phyloP scores from a whole-genome alignment of 2,329 filamentous ascomycete species.

The Colletotrichum lentis region DNA sequence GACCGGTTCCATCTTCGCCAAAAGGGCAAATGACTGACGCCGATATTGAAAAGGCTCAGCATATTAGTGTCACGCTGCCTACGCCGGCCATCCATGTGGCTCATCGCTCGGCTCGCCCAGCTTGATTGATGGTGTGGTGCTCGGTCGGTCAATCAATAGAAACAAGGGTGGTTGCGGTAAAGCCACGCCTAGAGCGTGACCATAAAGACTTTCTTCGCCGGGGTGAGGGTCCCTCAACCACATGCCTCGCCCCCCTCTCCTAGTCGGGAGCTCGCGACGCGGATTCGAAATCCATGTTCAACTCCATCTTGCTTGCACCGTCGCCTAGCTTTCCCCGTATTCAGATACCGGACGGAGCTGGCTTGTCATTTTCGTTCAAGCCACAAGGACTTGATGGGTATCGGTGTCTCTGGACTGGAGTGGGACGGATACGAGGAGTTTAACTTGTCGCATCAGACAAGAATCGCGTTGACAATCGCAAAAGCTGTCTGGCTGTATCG shows the following conservation, averaged over 20 bases:
- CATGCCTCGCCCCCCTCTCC: neutral
- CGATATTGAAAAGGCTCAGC: conserved; percentile 2
- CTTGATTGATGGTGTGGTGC: conserved; percentile 8
- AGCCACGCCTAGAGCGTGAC: conserved; percentile 17
- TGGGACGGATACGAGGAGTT: conserved; percentile 7
- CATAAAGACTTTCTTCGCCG: neutral
- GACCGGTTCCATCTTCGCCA: neutral
- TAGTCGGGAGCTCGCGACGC: conserved; percentile 2
- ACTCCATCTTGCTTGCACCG: conserved; percentile 21
- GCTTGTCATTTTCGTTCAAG: neutral
- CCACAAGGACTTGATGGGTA: conserved; percentile 2
- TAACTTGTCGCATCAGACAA: neutral
- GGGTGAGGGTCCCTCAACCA: conserved; percentile 4
- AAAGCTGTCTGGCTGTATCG: neutral
- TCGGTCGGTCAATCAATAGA: conserved; percentile 16
- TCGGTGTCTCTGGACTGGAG: neutral
- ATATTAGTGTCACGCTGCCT: conserved; percentile 19
- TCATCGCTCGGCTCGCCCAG: conserved; percentile 15
- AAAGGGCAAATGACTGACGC: neutral
- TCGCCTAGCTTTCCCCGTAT: neutral
- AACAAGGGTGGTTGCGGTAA: neutral
- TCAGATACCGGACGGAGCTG: conserved; percentile 1
- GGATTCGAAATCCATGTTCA: conserved; percentile 12
- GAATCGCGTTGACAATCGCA: neutral
- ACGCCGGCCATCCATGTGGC: conserved; percentile 30